A percentile compares a stretch with the other conserved stretches of the same genome.
Conservation (phyloP, 2,329 filamentous ascomycete species). For the Sordariomycetes sp. region DNA sequence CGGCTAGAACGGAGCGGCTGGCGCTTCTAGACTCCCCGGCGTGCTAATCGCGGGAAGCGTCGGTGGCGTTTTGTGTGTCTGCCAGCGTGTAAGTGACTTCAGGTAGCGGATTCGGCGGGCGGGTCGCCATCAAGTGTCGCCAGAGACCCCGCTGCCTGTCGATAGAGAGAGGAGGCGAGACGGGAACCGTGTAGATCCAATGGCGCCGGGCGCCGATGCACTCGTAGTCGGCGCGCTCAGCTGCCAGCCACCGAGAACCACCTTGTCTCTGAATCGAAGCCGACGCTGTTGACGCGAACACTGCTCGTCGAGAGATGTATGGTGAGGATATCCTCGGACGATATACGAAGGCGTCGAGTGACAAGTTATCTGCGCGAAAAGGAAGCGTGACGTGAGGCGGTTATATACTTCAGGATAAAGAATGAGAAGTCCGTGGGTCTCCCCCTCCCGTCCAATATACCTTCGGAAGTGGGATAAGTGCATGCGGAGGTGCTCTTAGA, state of each 20-base stretch:
- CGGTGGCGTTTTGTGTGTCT: background rate
- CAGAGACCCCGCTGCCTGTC: too few species aligned
- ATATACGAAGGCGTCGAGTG: too few species aligned
- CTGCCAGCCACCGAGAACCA: too few species aligned
- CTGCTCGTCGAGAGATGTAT: too few species aligned
- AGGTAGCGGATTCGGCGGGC: background rate
- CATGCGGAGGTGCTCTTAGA: background rate
- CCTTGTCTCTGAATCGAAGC: too few species aligned
- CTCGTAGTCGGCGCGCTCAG: too few species aligned
- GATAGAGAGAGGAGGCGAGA: too few species aligned
- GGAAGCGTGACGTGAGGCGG: background rate
- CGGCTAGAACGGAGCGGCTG: background rate
- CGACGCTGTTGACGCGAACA: too few species aligned
- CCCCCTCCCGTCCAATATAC: background rate
- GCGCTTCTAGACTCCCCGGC: background rate
- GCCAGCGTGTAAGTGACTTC: background rate
- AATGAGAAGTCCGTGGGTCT: background rate
- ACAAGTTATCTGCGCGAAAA: background rate
- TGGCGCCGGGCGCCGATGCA: too few species aligned
- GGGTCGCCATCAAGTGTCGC: background rate
- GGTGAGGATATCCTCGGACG: too few species aligned
- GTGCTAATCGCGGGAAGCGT: background rate
- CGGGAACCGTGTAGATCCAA: too few species aligned
- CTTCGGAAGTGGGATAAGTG: background rate
- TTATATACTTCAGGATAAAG: background rate